These are phyloP conservation scores for Leccinum obscurum DNA, from an alignment of 768 basidiomycete species.

Conservation along the genomic window DNA sequence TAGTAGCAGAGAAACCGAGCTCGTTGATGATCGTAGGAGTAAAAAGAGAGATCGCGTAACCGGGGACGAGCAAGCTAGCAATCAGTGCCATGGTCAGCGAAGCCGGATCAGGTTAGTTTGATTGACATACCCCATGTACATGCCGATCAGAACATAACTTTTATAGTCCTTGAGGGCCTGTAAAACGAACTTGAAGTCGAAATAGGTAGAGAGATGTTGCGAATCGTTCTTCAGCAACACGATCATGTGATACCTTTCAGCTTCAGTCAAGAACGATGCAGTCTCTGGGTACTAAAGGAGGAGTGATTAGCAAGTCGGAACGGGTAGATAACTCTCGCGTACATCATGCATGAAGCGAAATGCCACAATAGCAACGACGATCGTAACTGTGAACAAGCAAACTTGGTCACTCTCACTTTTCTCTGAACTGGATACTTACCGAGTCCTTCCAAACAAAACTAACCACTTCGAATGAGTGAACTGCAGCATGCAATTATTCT, in stretches of 20 bases:
- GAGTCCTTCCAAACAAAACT: slow-evolving; percentile 35
- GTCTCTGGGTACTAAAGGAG: slow-evolving; percentile 50
- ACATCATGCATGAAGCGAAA: slow-evolving; percentile 59
- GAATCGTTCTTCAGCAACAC: slow-evolving; percentile 40
- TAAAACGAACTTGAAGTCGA: slow-evolving; percentile 44
- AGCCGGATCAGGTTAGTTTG: background rate
- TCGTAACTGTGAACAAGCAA: slow-evolving; percentile 19
- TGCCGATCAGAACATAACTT: slow-evolving; percentile 33
- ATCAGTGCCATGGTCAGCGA: slow-evolving; percentile 4
- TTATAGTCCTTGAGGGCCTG: slow-evolving; percentile 50
- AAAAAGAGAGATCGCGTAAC: slow-evolving; percentile 51
- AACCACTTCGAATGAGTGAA: slow-evolving; percentile 8
- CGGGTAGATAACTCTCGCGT: slow-evolving; percentile 9
- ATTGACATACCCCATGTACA: slow-evolving; percentile 40
- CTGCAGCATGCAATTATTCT: background rate
- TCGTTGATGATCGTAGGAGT: slow-evolving; percentile 50
- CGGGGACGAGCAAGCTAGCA: slow-evolving; percentile 42
- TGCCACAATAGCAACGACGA: slow-evolving; percentile 18
- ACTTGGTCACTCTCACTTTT: background rate
- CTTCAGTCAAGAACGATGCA: slow-evolving; percentile 48
- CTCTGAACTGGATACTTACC: slow-evolving; percentile 11
- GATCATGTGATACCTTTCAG: slow-evolving; percentile 40
- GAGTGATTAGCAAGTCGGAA: background rate
- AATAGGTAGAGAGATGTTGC: slow-evolving; percentile 44
- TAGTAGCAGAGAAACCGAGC: slow-evolving; percentile 51